Base-by-base conservation (phyloP, 495 filamentous ascomycete species). In the Thermothielavioides terrestris region DNA sequence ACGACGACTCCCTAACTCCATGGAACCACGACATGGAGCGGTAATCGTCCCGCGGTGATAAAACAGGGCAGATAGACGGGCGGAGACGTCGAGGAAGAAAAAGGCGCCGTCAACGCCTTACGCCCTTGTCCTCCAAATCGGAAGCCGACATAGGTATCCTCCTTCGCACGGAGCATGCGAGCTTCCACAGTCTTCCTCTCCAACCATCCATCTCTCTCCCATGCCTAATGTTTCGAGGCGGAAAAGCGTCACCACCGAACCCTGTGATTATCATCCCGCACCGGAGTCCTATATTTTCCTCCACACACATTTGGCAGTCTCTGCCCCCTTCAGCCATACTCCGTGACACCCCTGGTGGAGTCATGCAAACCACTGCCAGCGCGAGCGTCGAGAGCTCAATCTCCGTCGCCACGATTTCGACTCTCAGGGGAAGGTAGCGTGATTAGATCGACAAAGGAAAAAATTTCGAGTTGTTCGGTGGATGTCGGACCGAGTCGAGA, bases 401-500 rank as follows among this genome's bases (percentile, higher is more conserved):
- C 28, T 42, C 43, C 25, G 53, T 42, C 50, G 36, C 46, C 40
- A 12, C 43, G 49, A 45, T 22, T 20, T 35, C 44, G 40, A 12
- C 46, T 46, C 34, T 23, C 25, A 25, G 34, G 34, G 23, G 17
- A 35, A 37, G 41, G 53, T 42, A 47, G 43, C 42, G 32, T 46
- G 23, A 38, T 21, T n/a, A 52, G 20, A 11, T 27, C 30, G 37
- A 61, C 48, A 58, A 50, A 55, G 46, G 47, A 58, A 56, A 57
- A 39, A 32, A 17, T 18, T 31, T 27, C 4, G 23, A 27, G 26
- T n/a, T n/a, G 22, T 31, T 50, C 37, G 49, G 53, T 53, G 58
- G 43, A 50, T 56, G 50, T 54, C 53, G 57, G 56, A 58, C 52
- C 43, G 55, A 53, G 32, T 49, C 31, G 39, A 47, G 50, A 35